Evolutionary conservation across 306 rosid species (phyloP), one percentile per base, ranked within the genome.

Genomic region (Abrus pulchellus): DNA sequence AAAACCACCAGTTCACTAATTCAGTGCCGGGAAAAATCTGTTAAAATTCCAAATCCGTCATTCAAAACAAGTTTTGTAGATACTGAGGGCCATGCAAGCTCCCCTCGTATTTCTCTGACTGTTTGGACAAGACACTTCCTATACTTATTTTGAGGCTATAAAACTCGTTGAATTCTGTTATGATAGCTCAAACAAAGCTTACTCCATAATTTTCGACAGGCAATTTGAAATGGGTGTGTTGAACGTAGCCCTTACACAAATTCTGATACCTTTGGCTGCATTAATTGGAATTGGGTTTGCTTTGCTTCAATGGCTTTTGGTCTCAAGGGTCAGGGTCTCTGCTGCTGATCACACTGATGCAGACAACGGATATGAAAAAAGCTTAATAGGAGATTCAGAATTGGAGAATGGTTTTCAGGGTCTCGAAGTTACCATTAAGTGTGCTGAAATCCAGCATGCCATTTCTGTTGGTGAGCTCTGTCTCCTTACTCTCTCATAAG

Each of bases 361-460:
- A 1, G 81, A 74, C 56, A 67, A 75, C 40, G 83, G 84, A 5
- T 76, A 75, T 12, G 82, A 75, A 47, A 87, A 73, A 63, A 83
- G 75, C 61, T 80, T 92, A 67, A 64, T 92, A 77, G 84, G 65
- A 40, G 86, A 77, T 84, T 87, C 77, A 40, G 80, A 83, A 36
- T 55, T 57, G 61, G 94, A 83, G 68, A 86, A 86, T 81, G 93
- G 92, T 75, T 82, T 82, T 83, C 73, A 78, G 49, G 59, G 67
- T 56, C 65, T 63, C 38, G 88, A 84, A 69, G 97, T 89, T 75
- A 66, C 84, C 61, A 73, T 36, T 41, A 92, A 87, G 84, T 85
- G 85, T 84, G 92, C 90, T 50, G 93, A 92, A 80, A 90, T 87
- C 52, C 93, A 90, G 85, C 83, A 89, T 68, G 92, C 92, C 71